Percentiles rank a stretch among this genome's conserved stretches.
Conservation (phyloP, 2,329 filamentous ascomycete genomes). For the Alternaria novae-zelandiae region DNA sequence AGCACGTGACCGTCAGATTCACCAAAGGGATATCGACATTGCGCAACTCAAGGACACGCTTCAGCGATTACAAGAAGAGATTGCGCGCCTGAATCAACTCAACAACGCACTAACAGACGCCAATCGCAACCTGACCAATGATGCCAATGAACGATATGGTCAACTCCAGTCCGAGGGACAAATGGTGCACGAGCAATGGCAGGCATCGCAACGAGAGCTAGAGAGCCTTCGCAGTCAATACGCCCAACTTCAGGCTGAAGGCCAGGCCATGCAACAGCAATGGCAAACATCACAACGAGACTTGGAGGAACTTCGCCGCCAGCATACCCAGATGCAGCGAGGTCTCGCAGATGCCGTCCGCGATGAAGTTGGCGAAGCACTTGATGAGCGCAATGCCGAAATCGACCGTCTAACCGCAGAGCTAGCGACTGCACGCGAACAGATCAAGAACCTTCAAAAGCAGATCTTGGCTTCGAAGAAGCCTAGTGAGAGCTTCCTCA, state of each 20-base stretch:
- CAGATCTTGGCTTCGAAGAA: conserved; percentile 64
- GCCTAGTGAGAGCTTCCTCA: conserved; percentile 75
- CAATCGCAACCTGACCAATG: conserved; percentile 76
- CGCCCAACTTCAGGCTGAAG: conserved; percentile 69
- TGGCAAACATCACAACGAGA: conserved; percentile 69
- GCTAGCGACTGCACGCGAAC: conserved; percentile 72
- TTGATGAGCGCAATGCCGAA: conserved; percentile 85
- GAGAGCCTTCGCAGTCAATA: conserved; percentile 56
- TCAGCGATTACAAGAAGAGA: conserved; percentile 80
- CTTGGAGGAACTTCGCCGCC: conserved; percentile 70
- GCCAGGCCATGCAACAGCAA: conserved; percentile 60
- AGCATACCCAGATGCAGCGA: conserved; percentile 67
- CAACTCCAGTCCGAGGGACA: conserved; percentile 59
- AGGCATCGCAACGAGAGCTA: background rate
- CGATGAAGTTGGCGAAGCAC: conserved; percentile 66
- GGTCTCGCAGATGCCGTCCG: conserved; percentile 68
- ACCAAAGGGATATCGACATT: conserved; percentile 87
- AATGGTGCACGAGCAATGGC: conserved; percentile 1
- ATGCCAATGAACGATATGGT: conserved; percentile 75
- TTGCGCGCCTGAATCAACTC: conserved; percentile 78
- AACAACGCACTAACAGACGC: conserved; percentile 81
- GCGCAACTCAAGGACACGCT: conserved; percentile 79
- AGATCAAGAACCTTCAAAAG: conserved; percentile 65
- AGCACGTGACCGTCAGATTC: conserved; percentile 71
- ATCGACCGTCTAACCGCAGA: conserved; percentile 79